Evolutionary conservation across 352 stramenopile genomes (phyloP), one percentile per base, ranked within the genome.

Genomic region (Globisporangium radiosum): DNA sequence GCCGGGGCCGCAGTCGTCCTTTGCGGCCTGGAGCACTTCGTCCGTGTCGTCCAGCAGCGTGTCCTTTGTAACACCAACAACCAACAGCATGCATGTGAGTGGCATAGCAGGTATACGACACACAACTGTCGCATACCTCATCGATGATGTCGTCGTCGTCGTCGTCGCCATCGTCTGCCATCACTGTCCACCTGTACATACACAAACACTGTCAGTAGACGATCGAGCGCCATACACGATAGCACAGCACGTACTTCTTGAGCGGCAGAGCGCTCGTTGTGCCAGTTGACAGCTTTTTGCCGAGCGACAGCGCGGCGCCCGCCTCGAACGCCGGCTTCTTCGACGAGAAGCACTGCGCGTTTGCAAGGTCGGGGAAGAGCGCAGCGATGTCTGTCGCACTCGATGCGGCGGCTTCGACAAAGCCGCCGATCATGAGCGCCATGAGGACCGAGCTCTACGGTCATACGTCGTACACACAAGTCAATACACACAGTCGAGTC

Each of bases 31-130:
- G 38, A 92, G 70, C 15, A 94, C 75, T n/a, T 89, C 85, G 54
- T 96, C 82, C 17, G 78, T 88, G 67, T 93, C 81, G 50, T 90
- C 86, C 39, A 97, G 65, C 42, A 95, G 62, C 8, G 80, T 84
- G 62, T 95, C 81, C 60, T 80, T 37, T 9, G 17, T n/a, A 56
- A 4, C 9, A 4, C 47, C 7, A 52, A 33, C 38, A 19, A 4
- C 47, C 7, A 52, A 33, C 38, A 19, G 50, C 14, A 53, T 10
- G 9, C 37, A 40, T 7, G 9, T 10, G 10, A 33, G 25, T 33
- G 25, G 1, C 25, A 33, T 33, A 33, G 25, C 25, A 33, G 25
- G 25, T 44, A 44, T 44, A 44, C 7, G 25, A 50, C 5, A 11
- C 49, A 40, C 37, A 14, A 8, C 7, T 1, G 13, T 9, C 6